phyloP scores from a whole-genome alignment of 345 rosid species.

The Lagerstroemia speciosa region DNA sequence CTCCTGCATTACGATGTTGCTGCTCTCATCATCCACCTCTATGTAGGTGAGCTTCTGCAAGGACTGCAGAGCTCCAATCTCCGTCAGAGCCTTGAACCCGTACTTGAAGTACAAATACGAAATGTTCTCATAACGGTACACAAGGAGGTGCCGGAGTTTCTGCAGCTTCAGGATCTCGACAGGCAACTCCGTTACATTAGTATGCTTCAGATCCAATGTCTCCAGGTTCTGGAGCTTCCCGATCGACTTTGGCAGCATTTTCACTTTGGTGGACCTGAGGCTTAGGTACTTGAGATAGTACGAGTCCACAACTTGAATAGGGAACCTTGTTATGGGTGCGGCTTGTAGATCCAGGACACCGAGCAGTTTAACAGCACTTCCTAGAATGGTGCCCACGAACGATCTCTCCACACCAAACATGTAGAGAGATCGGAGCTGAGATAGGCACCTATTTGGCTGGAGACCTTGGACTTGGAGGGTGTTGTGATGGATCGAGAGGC shows the following conservation, averaged over 20 bases:
- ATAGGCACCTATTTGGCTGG: slow-evolving; percentile 11
- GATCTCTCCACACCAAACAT: slow-evolving; percentile 19
- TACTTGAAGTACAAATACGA: slow-evolving; percentile 17
- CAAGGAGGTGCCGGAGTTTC: slow-evolving; percentile 27
- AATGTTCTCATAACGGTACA: slow-evolving; percentile 24
- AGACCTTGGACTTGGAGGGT: slow-evolving; percentile 7
- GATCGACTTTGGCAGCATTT: slow-evolving; percentile 24
- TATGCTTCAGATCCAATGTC: slow-evolving; percentile 37
- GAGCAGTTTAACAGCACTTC: slow-evolving; percentile 18
- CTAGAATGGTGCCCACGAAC: not conserved
- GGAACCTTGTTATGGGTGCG: slow-evolving; percentile 24
- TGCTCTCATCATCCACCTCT: slow-evolving; percentile 20
- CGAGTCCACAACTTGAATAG: slow-evolving; percentile 18
- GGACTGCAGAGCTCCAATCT: slow-evolving; percentile 22
- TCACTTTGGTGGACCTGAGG: slow-evolving; percentile 26
- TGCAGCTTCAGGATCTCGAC: slow-evolving; percentile 27
- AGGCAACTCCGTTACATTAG: slow-evolving; percentile 27
- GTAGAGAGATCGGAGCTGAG: slow-evolving; percentile 30
- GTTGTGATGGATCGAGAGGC: slow-evolving; percentile 27
- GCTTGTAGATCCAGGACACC: slow-evolving; percentile 31
- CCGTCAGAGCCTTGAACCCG: slow-evolving; percentile 21
- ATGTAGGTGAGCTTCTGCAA: slow-evolving; percentile 30
- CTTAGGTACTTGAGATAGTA: slow-evolving; percentile 26
- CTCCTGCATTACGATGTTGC: slow-evolving; percentile 13
- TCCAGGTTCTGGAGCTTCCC: slow-evolving; percentile 34